Evolutionary conservation across 345 rosid species (phyloP), one percentile per base, ranked within the genome.

Genomic region (Microcos paniculata): DNA sequence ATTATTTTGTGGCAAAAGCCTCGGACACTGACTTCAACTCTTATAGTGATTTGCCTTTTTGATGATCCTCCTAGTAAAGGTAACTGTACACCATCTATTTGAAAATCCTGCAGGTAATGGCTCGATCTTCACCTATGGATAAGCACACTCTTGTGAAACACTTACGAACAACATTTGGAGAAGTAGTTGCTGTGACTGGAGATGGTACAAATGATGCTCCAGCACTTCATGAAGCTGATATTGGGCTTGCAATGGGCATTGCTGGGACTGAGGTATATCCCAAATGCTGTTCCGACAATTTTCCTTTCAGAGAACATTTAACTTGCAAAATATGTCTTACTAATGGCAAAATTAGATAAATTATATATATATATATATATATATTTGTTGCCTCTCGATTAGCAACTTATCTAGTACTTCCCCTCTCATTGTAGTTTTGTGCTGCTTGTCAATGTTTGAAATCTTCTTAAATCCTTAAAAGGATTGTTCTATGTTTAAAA

Each of bases 121-220:
- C 93, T 59, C 89, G 98, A 72, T 91, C 98, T 30, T 83, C 95
- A 4, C 98, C 98, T 24, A 75, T 91, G 77, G 98, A 94, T 80
- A 94, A 91, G 82, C 98, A 92, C 86, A 88, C 89, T 62, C 89
- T 92, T 72, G 98, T 94, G 80, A 89, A 88, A 63, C 83, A 84
- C 81, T 88, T 94, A 7, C 85, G 88, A 77, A 84, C 80, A 71
- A 86, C 86, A 69, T 82, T 89, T n/a, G 74, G 84, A 42, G 94
- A 91, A 73, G 97, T 91, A 31, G 98, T 94, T 65, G 98, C 96
- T 30, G 95, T 92, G 84, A 92, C 98, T 0, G 95, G 94, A 72
- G 98, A 94, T 82, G 98, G 94, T 30, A 91, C 94, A 71, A 91
- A 94, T 83, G 98, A 94, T 73, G 98, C 98, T 77, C 94, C 95